Base-by-base conservation (phyloP, 2,329 filamentous ascomycete species). In the Paraphoma chrysanthemicola region DNA sequence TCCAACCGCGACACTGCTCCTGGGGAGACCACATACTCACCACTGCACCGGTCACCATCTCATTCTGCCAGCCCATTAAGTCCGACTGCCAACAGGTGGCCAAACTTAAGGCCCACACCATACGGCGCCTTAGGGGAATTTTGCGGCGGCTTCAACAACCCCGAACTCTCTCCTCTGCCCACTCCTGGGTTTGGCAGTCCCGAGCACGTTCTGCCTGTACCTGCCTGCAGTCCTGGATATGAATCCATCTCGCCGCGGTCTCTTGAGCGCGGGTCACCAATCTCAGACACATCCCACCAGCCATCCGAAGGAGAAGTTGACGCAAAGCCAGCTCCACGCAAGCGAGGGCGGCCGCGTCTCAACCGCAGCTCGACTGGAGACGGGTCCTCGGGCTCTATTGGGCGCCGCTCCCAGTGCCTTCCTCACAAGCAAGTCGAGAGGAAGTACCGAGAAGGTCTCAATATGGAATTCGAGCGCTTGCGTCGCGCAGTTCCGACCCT, bases 401-500 rank as follows among this genome's bases (percentile, higher is more conserved):
- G 33, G 33, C 33, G 33, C 33, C 33, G 33, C 3, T 10, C 33
- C 16, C 58, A 48, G 36, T 70, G 68, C 17, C 62, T 68, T n/a
- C 73, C 74, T 11, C 73, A 76, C 62, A 76, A 76, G 48, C 72
- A 76, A 52, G 71, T 75, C 44, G 69, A 72, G 56, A 66, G 68
- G 53, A 72, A 71, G 54, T 72, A 72, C 56, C 68, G 69, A 42
- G 66, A 71, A 52, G 68, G 69, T 31, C 57, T 72, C 23, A 72
- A 72, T 60, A 59, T 59, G 11, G 66, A 69, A 29, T 64, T 74
- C 44, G 71, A 74, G 50, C 60, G 71, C 12, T 51, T 74, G 14
- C 57, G 70, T 17, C 54, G 59, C 10, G 66, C 70, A 5, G 64
- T 74, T 1, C 71, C 70, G 6, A 70, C 70, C 3, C 64, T 78